Conservation (phyloP, 1,284 basidiomycete species). For the Heterobasidion occidentale region DNA sequence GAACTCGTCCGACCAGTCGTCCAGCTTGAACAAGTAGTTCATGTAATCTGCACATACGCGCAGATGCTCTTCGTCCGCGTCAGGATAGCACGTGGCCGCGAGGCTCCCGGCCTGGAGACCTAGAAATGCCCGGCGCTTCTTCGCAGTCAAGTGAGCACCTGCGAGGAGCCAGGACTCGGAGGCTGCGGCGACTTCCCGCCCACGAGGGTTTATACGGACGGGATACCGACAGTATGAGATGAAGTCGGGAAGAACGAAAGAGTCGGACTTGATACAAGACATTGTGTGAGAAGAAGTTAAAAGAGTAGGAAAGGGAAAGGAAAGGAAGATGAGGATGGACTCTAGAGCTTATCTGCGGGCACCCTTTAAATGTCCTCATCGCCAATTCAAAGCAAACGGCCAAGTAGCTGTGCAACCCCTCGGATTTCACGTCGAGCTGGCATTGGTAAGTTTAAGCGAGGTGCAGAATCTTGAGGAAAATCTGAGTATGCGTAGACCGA, state of each 20-base stretch:
- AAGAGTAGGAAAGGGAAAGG: background rate
- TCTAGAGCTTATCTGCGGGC: background rate
- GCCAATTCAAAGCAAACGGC: background rate
- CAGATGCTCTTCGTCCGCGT: constrained; percentile 42
- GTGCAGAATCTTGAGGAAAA: background rate
- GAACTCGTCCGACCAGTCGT: constrained; percentile 32
- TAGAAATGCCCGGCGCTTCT: constrained; percentile 41
- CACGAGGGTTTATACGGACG: constrained; percentile 41
- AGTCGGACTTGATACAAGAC: background rate
- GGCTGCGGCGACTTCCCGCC: constrained; percentile 43
- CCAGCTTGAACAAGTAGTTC: constrained; percentile 30
- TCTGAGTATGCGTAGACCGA: background rate
- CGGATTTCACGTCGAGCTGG: background rate
- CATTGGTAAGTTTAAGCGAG: background rate
- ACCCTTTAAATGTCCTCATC: background rate
- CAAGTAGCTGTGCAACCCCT: background rate
- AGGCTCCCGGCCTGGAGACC: constrained; percentile 60
- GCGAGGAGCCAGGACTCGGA: constrained; percentile 52
- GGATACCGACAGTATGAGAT: constrained; percentile 52
- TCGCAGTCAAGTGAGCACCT: constrained; percentile 37
- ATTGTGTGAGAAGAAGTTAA: background rate
- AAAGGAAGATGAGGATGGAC: background rate
- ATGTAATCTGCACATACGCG: constrained; percentile 44
- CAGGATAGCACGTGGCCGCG: constrained; percentile 56
- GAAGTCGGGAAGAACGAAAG: constrained; percentile 50